Base-by-base conservation (phyloP, 768 basidiomycete species). In the Paxillus rubicundulus region DNA sequence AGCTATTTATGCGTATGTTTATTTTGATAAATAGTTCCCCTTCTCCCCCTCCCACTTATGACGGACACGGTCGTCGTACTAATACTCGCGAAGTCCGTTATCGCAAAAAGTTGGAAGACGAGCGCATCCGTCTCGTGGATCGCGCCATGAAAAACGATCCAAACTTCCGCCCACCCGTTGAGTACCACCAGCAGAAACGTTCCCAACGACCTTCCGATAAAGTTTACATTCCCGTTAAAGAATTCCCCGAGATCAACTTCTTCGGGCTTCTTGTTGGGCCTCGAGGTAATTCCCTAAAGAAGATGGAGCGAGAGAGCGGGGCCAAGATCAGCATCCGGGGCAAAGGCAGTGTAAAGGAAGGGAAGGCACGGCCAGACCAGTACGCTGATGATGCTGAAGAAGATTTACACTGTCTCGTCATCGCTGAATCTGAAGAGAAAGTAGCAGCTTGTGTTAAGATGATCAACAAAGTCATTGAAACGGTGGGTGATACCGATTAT, bases 241-340 rank as follows among this genome's bases (percentile, higher is more conserved):
- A 99, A 73, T 99, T 99, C 62, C 97, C 97, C 2, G 96, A 98
- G 74, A 98, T 99, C 78, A 99, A 99, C 70, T 99, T 98, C 76
- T 98, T 99, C 63, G 97, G 97, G 61, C 77, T 99, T 56, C 82
- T 99, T 55, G 96, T 99, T 58, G 97, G 97, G 36, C 97, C 97
- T 65, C 89, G 97, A 64, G 97, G 97, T 42, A 98, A 99, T 69
- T 95, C 95, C 75, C 75, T 98, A 80, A 99, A 99, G 81, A 95
- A 93, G 74, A 99, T 99, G 97, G 97, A 99, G 72, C 80, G 91
- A 52, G 92, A 98, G 63, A 92, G 89, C 64, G 97, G 97, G 32
- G 97, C 97, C 6, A 98, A 98, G 74, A 99, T 99, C 64, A 92
- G 89, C 61, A 99, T 99, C 58, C 83, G 97, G 56, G 97, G 97